Evolutionary conservation across 2,329 filamentous ascomycete genomes (phyloP), one percentile per base, ranked within the genome.

Genomic region (Diaporthe citriasiana): DNA sequence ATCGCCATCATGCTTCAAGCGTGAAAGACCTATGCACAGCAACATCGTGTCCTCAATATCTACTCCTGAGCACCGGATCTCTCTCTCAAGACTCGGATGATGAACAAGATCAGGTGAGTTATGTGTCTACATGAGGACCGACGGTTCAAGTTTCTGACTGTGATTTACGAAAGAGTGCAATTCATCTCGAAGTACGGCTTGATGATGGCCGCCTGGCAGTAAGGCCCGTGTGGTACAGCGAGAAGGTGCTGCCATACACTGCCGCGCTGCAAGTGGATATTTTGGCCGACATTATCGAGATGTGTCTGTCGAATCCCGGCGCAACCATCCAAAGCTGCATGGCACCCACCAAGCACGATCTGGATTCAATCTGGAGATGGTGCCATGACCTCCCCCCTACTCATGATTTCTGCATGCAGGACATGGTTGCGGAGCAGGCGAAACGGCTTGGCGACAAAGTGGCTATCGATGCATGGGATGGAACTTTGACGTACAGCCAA

Each of bases 371-470:
- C 56, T 88, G 87, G 87, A 78, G 78, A 4, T 87, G 86, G 85
- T 88, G 88, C 59, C 79, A 84, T 38, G 74, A 81, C 3, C 75
- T 88, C 2, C 86, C 86, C 27, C 83, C 84, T 3, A 81, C 82
- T 1, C 80, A 84, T 70, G 79, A 82, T 47, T 83, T 82, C 51
- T 87, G 86, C 77, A 87, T 87, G 81, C 85, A 88, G 74, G 84
- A 86, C 1, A 81, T 87, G 72, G 79, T 89, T 22, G 78, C 83
- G 6, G 79, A 85, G 70, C 83, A 81, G 77, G 82, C 82, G 19
- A 75, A 75, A 53, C 74, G 77, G 15, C 75, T 80, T 19, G 81
- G 82, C 0, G 77, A 82, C 3, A 83, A 83, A 71, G 60, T 78
- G 6, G 84, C 83, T 10, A 76, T 79, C 45, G 73, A 72, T 19